A percentile compares a stretch with the other conserved stretches of the same genome.
Evolutionary conservation across 495 filamentous ascomycete species (phyloP).

Genomic region (Ascobolus immersus): DNA sequence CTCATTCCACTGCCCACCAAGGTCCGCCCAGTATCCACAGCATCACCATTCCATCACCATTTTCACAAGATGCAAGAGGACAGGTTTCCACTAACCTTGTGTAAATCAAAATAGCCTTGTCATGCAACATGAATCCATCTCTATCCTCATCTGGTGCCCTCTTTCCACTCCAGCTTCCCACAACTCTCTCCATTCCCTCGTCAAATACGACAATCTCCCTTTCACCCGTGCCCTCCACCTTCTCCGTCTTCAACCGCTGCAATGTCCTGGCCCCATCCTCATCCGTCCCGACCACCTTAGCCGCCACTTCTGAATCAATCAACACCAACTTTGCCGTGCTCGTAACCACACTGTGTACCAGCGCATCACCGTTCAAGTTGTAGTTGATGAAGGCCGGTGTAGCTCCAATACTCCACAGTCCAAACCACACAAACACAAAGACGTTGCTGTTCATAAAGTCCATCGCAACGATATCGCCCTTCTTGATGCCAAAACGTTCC

Average conservation of each 20-base stretch:
- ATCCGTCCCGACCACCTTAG: slow-evolving; percentile 21
- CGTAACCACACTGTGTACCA: slow-evolving; percentile 53
- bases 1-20: too few relatives aligned
- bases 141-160: slow-evolving; percentile 39
- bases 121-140: slow-evolving; percentile 22
- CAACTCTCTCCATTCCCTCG: slow-evolving; percentile 34
- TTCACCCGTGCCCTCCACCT: slow-evolving; percentile 25
- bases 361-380: slow-evolving; percentile 49
- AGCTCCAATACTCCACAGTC: slow-evolving; percentile 70
- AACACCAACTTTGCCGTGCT: slow-evolving; percentile 45
- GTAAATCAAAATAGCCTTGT: slow-evolving; percentile 55
- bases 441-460: slow-evolving; percentile 67
- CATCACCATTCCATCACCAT: too few relatives aligned
- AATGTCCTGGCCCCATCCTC: slow-evolving; percentile 22
- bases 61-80: neutral
- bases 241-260: slow-evolving; percentile 35
- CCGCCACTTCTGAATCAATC: slow-evolving; percentile 41
- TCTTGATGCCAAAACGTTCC: slow-evolving; percentile 37
- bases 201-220: slow-evolving; percentile 23
- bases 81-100: slow-evolving; percentile 23
- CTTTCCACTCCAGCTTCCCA: slow-evolving; percentile 28
- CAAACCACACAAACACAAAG: slow-evolving; percentile 64
- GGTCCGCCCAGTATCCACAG: too few relatives aligned
- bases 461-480: slow-evolving; percentile 63
- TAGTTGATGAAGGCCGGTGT: slow-evolving; percentile 89